Percentiles rank a stretch among this genome's conserved stretches.
Evolutionary conservation across 441 rosid genomes (phyloP).

Genomic region (Flueggea neowawraea): DNA sequence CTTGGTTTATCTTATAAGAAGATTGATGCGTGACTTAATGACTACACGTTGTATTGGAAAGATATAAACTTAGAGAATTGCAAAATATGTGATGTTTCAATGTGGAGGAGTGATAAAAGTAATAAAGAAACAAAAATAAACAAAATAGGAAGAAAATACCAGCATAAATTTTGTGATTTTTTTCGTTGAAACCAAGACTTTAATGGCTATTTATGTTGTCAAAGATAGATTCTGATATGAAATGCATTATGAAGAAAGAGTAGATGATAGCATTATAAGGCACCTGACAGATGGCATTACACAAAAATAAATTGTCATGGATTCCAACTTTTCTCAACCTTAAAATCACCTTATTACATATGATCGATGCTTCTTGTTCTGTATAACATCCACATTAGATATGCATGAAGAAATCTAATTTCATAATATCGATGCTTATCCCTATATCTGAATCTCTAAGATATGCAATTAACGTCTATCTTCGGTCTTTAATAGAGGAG

Average conservation of each 20-base stretch:
- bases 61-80: not conserved
- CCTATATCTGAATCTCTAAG: not conserved
- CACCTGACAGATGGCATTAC: not conserved
- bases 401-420: not conserved
- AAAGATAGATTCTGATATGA: not conserved
- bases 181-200: not conserved
- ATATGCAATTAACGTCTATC: constrained; percentile 2
- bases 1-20: not conserved
- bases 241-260: not conserved
- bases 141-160: not conserved
- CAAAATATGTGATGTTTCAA: not conserved
- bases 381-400: constrained; percentile 8
- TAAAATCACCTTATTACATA: not conserved
- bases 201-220: constrained; percentile 1
- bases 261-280: not conserved
- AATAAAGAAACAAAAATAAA: not conserved
- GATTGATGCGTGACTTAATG: not conserved
- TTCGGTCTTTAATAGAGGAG: not conserved
- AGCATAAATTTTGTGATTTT: not conserved
- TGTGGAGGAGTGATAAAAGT: not conserved
- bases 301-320: not conserved
- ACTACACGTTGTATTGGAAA: not conserved
- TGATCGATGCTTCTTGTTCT: not conserved
- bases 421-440: not conserved
- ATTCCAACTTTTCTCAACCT: constrained; percentile 1